Evolutionary conservation across 2,329 filamentous ascomycete genomes (phyloP).

Genomic region (Exophiala alcalophila): DNA sequence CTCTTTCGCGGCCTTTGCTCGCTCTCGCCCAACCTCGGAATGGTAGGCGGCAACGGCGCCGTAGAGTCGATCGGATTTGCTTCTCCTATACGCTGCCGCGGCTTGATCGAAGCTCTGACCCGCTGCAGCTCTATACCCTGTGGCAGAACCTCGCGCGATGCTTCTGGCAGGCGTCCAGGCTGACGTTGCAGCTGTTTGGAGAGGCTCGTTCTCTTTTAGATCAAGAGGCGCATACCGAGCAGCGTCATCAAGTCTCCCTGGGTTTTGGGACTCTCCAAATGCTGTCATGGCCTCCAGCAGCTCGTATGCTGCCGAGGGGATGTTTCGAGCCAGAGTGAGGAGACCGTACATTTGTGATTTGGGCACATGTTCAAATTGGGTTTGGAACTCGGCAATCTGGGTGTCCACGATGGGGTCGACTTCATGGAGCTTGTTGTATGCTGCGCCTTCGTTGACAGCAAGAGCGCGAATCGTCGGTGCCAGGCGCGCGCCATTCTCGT

Average conservation of each 20-base stretch:
- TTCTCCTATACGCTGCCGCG: conserved; percentile 55
- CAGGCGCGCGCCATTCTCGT: conserved; percentile 56
- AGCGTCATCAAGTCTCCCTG: conserved; percentile 31
- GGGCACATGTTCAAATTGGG: conserved; percentile 55
- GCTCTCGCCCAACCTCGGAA: conserved; percentile 65
- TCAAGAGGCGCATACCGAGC: conserved; percentile 46
- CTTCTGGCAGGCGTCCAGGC: conserved; percentile 6
- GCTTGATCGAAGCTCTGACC: conserved; percentile 57
- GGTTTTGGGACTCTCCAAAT: conserved; percentile 30
- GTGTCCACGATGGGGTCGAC: conserved; percentile 45
- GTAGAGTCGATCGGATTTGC: conserved; percentile 69
- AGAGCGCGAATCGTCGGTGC: conserved; percentile 55
- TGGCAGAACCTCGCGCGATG: conserved; percentile 39
- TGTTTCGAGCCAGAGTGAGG: conserved; percentile 56
- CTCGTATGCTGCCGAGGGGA: conserved; percentile 57
- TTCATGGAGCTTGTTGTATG: conserved; percentile 36
- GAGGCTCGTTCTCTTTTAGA: conserved; percentile 26
- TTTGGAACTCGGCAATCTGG: conserved; percentile 53
- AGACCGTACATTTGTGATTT: conserved; percentile 51
- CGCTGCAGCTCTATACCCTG: conserved; percentile 47
- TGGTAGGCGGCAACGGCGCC: conserved; percentile 75
- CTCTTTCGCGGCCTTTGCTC: conserved; percentile 55
- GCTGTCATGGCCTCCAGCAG: conserved; percentile 55
- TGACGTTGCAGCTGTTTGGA: conserved; percentile 21
- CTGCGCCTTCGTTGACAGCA: conserved; percentile 47